These are phyloP conservation scores for Naganishia onofrii DNA, from an alignment of 768 basidiomycete genomes.

Conservation along the genomic window DNA sequence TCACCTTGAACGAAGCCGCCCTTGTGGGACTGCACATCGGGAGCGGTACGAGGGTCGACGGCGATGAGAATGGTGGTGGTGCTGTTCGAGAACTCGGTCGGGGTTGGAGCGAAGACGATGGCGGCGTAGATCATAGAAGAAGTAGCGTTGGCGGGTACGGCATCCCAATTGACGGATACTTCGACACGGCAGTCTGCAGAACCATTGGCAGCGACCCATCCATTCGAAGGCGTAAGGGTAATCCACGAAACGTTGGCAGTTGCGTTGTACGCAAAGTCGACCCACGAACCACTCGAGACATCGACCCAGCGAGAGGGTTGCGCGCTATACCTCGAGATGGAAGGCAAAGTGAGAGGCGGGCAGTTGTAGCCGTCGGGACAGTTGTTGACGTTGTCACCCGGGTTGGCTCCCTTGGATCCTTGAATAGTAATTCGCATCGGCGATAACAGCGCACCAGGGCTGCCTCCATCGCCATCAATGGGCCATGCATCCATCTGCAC, in stretches of 20 bases:
- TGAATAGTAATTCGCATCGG: conserved; percentile 27
- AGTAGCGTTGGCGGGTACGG: conserved; percentile 40
- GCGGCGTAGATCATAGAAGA: conserved; percentile 13
- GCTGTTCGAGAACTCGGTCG: conserved; percentile 18
- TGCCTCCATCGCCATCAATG: conserved; percentile 54
- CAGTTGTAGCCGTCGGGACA: conserved; percentile 55
- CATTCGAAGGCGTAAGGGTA: conserved; percentile 56
- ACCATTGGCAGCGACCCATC: conserved; percentile 55
- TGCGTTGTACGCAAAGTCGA: conserved; percentile 61
- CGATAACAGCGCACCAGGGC: conserved; percentile 1
- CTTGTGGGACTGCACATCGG: conserved; percentile 16
- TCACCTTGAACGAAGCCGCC: conserved; percentile 63
- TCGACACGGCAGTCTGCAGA: conserved; percentile 60
- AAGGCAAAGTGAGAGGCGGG: conserved; percentile 53
- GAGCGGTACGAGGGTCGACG: conserved; percentile 27
- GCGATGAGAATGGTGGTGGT: conserved; percentile 36
- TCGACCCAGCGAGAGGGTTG: conserved; percentile 60
- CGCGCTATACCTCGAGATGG: conserved; percentile 62
- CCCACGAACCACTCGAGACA: conserved; percentile 63
- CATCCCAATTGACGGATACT: conserved; percentile 62
- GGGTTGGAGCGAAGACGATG: conserved; percentile 29
- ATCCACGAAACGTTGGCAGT: conserved; percentile 61
- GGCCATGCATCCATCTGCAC: conserved; percentile 26
- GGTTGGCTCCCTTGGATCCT: conserved; percentile 64
- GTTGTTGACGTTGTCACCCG: conserved; percentile 65